A percentile compares a stretch with the other conserved stretches of the same genome.
These are phyloP conservation scores for Spiraea crenata DNA, from an alignment of 331 rosid species.

Conservation along the genomic window DNA sequence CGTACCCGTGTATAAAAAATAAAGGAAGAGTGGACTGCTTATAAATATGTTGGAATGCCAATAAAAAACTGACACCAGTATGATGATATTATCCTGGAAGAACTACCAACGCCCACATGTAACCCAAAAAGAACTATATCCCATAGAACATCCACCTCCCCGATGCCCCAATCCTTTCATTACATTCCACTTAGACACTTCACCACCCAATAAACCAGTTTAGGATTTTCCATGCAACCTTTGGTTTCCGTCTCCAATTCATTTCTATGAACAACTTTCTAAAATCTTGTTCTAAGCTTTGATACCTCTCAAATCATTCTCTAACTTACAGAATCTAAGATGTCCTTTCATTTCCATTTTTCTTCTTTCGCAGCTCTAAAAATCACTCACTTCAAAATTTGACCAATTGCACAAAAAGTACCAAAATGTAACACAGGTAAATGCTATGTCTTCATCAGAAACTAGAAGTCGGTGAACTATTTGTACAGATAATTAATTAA, in stretches of 20 bases:
- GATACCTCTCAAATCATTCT: background rate
- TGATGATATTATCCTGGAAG: too few relatives aligned
- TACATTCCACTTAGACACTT: background rate
- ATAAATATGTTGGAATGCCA: too few relatives aligned
- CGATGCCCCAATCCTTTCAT: background rate
- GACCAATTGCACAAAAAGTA: background rate
- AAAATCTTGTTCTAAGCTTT: background rate
- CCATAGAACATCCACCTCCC: background rate
- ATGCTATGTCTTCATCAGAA: too few relatives aligned
- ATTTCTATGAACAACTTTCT: background rate
- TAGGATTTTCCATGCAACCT: background rate
- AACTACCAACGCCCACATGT: too few relatives aligned
- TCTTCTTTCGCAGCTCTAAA: background rate
- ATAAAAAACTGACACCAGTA: too few relatives aligned
- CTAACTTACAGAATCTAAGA: background rate
- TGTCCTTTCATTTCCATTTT: background rate
- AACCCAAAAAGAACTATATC: background rate
- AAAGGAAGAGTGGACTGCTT: background rate
- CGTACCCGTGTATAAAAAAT: background rate
- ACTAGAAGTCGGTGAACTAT: background rate
- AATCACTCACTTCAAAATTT: background rate
- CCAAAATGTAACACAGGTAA: background rate
- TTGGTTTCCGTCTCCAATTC: constrained; percentile 3
- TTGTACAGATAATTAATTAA: too few relatives aligned
- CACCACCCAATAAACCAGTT: background rate